A percentile compares a stretch with the other conserved stretches of the same genome.
Conservation (phyloP, 495 filamentous ascomycete species). For the Patellaria atrata region DNA sequence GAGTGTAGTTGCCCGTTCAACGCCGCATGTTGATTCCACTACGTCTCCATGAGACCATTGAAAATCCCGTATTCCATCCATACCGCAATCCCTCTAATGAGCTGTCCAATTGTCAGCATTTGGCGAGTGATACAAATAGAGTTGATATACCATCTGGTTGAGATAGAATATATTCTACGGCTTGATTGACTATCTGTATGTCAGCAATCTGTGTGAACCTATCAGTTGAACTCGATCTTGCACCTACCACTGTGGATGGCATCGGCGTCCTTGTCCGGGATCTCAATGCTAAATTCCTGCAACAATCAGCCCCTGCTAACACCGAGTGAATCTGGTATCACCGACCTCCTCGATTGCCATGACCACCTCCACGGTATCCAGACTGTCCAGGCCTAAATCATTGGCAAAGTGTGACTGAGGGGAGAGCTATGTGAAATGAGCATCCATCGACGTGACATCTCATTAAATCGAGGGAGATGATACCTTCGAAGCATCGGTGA, state of each 20-base stretch:
- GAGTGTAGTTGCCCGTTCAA: too few relatives aligned
- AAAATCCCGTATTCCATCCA: too few relatives aligned
- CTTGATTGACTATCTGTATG: constrained; percentile 66
- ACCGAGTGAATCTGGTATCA: background rate
- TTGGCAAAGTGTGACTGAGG: constrained; percentile 78
- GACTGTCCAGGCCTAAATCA: constrained; percentile 87
- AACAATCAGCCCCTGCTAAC: constrained; percentile 18
- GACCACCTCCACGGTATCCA: constrained; percentile 97
- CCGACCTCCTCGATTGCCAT: constrained; percentile 99
- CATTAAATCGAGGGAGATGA: background rate
- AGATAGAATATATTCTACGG: constrained; percentile 84
- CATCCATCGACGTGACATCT: constrained; percentile 5
- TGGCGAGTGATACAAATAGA: too few relatives aligned
- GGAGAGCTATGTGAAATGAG: constrained; percentile 46
- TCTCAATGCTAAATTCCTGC: constrained; percentile 99
- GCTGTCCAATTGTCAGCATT: too few relatives aligned
- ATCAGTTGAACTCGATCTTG: background rate
- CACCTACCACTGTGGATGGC: constrained; percentile 90
- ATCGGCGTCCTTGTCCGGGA: constrained; percentile 98
- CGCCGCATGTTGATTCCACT: too few relatives aligned
- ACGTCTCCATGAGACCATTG: too few relatives aligned
- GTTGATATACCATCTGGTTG: constrained; percentile 64
- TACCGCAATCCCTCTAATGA: too few relatives aligned
- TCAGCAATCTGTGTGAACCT: constrained; percentile 15
- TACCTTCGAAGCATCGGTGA: constrained; percentile 32